Evolutionary conservation across 345 rosid genomes (phyloP).

Genomic region (Hibiscus tridactylites): DNA sequence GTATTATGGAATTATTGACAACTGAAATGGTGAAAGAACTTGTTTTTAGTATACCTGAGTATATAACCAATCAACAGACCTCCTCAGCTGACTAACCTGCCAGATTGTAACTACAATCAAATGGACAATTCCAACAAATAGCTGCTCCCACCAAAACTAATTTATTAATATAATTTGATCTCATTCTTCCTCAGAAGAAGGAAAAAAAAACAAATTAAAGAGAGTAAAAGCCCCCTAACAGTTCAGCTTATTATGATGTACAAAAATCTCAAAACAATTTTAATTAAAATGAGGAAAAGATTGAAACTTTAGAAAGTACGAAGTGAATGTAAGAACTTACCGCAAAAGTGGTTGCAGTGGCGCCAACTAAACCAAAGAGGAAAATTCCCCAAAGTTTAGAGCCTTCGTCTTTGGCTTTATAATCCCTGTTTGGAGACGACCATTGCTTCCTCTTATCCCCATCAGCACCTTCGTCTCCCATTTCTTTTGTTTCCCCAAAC

Average conservation of each 20-base stretch:
- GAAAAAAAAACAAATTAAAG: neutral
- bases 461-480: slow-evolving; percentile 40
- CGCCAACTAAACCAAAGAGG: slow-evolving; percentile 69
- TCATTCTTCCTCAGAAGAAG: neutral
- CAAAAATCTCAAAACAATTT: neutral
- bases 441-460: slow-evolving; percentile 30
- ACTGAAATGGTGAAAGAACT: neutral
- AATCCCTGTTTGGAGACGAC: slow-evolving; percentile 21
- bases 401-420: slow-evolving; percentile 24
- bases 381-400: slow-evolving; percentile 72
- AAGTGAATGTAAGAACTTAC: slow-evolving; percentile 28
- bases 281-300: too few species aligned
- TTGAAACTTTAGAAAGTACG: neutral
- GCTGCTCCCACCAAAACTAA: neutral
- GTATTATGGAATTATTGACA: neutral
- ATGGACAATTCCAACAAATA: neutral
- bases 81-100: neutral
- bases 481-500: neutral
- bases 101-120: neutral
- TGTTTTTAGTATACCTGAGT: neutral
- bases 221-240: neutral
- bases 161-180: neutral
- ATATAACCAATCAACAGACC: neutral
- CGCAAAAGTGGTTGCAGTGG: slow-evolving; percentile 90
- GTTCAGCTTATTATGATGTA: neutral